Evolutionary conservation across 1,284 basidiomycete genomes (phyloP).

Genomic region (Ustilago curta): DNA sequence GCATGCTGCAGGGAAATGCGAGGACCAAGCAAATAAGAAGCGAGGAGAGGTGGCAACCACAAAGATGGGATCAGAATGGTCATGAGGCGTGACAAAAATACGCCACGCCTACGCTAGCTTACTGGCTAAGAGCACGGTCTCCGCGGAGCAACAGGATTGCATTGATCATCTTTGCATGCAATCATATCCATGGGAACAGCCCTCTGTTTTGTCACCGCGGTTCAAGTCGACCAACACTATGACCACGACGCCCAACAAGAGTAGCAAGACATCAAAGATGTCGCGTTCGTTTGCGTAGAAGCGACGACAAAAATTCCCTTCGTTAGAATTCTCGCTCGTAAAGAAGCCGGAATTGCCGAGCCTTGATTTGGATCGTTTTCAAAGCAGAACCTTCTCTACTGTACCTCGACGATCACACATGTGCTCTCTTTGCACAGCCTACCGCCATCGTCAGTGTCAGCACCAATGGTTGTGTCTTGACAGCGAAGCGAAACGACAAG

Average conservation of each 20-base stretch:
- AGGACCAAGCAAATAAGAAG: not conserved
- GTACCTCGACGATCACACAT: not conserved
- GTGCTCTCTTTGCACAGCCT: too few species aligned
- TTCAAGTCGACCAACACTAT: too few species aligned
- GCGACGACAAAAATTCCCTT: not conserved
- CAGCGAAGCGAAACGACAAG: too few species aligned
- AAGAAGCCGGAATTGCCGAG: constrained; percentile 6
- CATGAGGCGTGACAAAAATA: constrained; percentile 6
- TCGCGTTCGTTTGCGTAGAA: not conserved
- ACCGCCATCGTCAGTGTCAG: not conserved
- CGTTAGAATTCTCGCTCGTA: too few species aligned
- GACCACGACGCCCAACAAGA: too few species aligned
- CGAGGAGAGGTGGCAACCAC: not conserved
- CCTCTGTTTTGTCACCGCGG: too few species aligned
- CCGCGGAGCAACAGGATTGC: too few species aligned
- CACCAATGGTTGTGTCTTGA: too few species aligned
- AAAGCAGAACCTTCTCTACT: not conserved
- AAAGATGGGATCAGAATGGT: not conserved
- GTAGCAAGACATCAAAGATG: not conserved
- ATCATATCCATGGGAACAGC: too few species aligned
- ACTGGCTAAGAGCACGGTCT: too few species aligned
- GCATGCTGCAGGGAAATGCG: not conserved
- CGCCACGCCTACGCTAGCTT: too few species aligned
- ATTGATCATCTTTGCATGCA: too few species aligned
- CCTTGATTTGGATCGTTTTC: not conserved